Evolutionary conservation across 1,284 basidiomycete species (phyloP).

Genomic region (Marasmius fiardii): DNA sequence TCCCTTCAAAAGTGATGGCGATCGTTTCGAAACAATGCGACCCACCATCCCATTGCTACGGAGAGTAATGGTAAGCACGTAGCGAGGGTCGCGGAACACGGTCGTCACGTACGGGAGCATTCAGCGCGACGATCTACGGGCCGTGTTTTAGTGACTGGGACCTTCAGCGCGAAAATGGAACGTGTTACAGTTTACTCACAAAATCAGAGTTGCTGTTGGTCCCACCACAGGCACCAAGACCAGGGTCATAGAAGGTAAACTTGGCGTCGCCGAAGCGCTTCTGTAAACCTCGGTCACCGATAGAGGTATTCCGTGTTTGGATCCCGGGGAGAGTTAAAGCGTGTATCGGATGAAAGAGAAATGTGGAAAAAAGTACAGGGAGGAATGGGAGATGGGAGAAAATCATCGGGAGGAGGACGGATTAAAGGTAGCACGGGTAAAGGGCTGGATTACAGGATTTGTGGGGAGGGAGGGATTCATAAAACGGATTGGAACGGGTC

Average conservation of each 20-base stretch:
- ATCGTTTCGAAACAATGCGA: slow-evolving; percentile 64
- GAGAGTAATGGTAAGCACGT: slow-evolving; percentile 2
- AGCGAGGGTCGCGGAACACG: neutral
- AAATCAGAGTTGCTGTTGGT: slow-evolving; percentile 27
- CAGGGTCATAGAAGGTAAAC: slow-evolving; percentile 53
- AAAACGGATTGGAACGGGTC: neutral
- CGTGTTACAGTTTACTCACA: slow-evolving; percentile 23
- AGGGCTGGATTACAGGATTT: neutral
- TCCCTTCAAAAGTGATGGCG: slow-evolving; percentile 63
- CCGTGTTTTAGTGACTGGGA: neutral
- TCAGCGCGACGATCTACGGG: slow-evolving; percentile 41
- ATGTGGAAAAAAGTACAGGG: neutral
- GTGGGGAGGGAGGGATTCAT: neutral
- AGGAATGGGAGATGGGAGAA: neutral
- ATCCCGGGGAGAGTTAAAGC: neutral
- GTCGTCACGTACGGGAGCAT: slow-evolving; percentile 28
- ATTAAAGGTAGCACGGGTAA: neutral
- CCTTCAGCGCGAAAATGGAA: neutral
- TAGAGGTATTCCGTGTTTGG: neutral
- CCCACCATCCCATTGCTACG: slow-evolving; percentile 49
- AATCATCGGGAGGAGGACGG: no score
- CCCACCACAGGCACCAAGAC: slow-evolving; percentile 44
- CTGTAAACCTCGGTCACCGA: slow-evolving; percentile 19
- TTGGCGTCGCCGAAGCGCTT: slow-evolving; percentile 29
- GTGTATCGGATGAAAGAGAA: neutral